Evolutionary conservation across 495 filamentous ascomycete genomes (phyloP).

Genomic region (Penicillium salamii): DNA sequence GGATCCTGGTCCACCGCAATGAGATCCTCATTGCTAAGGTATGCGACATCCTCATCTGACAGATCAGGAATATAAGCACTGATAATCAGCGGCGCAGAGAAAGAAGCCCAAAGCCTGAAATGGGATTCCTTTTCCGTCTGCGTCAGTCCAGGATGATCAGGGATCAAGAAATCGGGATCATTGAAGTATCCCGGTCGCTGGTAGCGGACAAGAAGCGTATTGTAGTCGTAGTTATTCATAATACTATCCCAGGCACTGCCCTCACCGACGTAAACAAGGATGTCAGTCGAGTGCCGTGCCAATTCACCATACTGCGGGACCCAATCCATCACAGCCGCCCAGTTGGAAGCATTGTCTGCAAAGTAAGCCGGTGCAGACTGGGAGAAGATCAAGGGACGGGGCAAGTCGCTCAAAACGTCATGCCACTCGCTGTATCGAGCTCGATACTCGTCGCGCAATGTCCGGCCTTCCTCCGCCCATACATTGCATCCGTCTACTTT

Average conservation of each 20-base stretch:
- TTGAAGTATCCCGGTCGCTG: constrained; percentile 44
- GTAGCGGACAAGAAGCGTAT: constrained; percentile 37
- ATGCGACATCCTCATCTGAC: constrained; percentile 27
- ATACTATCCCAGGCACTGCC: constrained; percentile 41
- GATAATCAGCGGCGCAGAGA: constrained; percentile 40
- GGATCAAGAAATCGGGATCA: constrained; percentile 44
- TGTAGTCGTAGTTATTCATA: constrained; percentile 39
- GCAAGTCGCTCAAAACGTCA: constrained; percentile 26
- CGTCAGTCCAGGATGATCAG: constrained; percentile 35
- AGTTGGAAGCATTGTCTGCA: constrained; percentile 31
- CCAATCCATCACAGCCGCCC: constrained; percentile 42
- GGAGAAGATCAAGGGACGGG: constrained; percentile 39
- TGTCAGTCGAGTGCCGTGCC: constrained; percentile 42
- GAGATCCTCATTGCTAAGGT: constrained; percentile 34
- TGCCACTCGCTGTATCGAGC: constrained; percentile 35
- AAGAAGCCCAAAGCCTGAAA: constrained; percentile 41
- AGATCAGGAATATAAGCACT: constrained; percentile 39
- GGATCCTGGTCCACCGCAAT: constrained; percentile 41
- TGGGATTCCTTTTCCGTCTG: constrained; percentile 39
- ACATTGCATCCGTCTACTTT: constrained; percentile 43
- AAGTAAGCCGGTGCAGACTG: constrained; percentile 45
- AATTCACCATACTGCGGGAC: constrained; percentile 35
- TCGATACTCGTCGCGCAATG: constrained; percentile 29
- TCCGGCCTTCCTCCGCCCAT: constrained; percentile 20
- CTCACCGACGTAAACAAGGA: constrained; percentile 31